Evolutionary conservation across 768 basidiomycete genomes (phyloP).

Genomic region (Leccinum disarticulatum): DNA sequence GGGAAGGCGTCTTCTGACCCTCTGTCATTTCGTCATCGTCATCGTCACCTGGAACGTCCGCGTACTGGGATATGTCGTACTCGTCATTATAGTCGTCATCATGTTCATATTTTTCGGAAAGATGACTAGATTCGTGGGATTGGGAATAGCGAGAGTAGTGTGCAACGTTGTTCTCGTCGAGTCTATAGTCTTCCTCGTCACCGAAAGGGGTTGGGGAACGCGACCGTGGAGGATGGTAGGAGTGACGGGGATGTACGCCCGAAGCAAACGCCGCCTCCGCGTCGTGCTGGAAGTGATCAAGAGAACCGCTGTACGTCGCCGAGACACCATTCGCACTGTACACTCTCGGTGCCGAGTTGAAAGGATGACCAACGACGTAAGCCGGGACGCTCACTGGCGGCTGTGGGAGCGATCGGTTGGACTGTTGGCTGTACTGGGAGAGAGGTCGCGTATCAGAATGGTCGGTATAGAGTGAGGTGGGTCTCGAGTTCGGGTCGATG

Average conservation of each 20-base stretch:
- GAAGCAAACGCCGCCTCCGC: constrained; percentile 71
- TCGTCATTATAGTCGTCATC: constrained; percentile 19
- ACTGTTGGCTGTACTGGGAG: constrained; percentile 38
- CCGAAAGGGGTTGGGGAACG: constrained; percentile 75
- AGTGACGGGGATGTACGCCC: constrained; percentile 50
- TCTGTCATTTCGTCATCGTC: constrained; percentile 21
- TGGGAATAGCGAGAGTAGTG: constrained; percentile 50
- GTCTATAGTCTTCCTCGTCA: constrained; percentile 70
- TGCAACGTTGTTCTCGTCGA: constrained; percentile 53
- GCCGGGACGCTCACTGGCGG: constrained; percentile 15
- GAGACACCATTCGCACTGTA: constrained; percentile 29
- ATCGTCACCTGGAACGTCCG: constrained; percentile 23
- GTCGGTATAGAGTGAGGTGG: constrained; percentile 26
- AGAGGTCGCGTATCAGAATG: constrained; percentile 28
- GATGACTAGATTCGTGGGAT: constrained; percentile 10
- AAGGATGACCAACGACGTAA: constrained; percentile 26
- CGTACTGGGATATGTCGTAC: constrained; percentile 35
- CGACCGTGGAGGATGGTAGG: constrained; percentile 56
- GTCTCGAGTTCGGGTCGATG: constrained; percentile 28
- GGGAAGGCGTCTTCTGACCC: constrained; percentile 25
- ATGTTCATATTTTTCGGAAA: constrained; percentile 25
- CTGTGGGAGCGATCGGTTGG: constrained; percentile 30
- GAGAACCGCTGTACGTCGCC: constrained; percentile 30
- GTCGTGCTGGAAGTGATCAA: constrained; percentile 66
- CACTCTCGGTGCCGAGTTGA: constrained; percentile 17